Evolutionary conservation across 2,329 filamentous ascomycete species (phyloP), one percentile per base, ranked within the genome.

Genomic region (Cercospora sp.): DNA sequence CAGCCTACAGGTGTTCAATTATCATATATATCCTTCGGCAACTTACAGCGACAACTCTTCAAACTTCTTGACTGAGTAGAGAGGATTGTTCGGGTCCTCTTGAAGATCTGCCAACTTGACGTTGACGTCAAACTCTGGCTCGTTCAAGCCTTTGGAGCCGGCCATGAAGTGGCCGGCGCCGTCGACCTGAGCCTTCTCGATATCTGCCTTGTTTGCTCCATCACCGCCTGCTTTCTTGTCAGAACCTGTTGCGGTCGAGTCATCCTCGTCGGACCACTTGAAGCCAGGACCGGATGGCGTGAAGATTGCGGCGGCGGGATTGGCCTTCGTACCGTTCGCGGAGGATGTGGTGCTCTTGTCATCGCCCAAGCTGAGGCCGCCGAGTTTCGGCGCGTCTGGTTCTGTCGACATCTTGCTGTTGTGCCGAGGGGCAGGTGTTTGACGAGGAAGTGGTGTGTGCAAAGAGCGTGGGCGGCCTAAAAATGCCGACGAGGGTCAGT

Each of bases 81-180:
- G 87, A 10, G 94, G 94, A 77, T 93, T 94, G 75, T 92, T 90
- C 10, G 91, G 89, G 77, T 97, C 92, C 31, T 89, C 88, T 80
- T 97, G 93, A 64, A 97, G 85, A 77, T 97, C 93, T 75, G 90
- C 94, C 68, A 98, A 87, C 80, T 94, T 95, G 74, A 99, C 92
- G 77, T 97, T 91, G 73, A 99, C 94, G 73, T 95, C 91, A 80
- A 91, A 96, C 67, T 91, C 89, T 3, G 89, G 89, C 79, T 97
- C 92, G 23, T 87, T 81, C 8, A 80, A 73, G 10, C 89, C 82
- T 9, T 81, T 76, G 31, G 75, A 78, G 60, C 79, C 81, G 67
- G 78, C 78, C 68, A 80, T 78, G 61, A 75, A 78, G 48, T 75
- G 75, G 12, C 79, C 78, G 13, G 82, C 80, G 66, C 85, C 85